Conservation (phyloP, 768 basidiomycete species). For the Tephrocybe sp. region DNA sequence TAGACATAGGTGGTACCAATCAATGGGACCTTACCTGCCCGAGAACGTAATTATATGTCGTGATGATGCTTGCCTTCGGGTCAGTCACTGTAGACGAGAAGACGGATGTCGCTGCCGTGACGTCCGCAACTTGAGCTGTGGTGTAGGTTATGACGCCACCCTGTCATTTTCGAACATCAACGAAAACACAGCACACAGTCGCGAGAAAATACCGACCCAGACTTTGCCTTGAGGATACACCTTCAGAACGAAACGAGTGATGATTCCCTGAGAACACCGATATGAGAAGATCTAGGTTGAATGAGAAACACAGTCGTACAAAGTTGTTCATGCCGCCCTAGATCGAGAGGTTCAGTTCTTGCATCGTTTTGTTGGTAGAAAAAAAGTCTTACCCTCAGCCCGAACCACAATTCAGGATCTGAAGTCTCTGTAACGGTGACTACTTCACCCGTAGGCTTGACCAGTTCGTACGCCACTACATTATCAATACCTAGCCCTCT, state of each 20-base stretch:
- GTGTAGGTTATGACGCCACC: slow-evolving; percentile 43
- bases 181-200: background rate
- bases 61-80: slow-evolving; percentile 49
- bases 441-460: slow-evolving; percentile 50
- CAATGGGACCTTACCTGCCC: slow-evolving; percentile 27
- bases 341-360: background rate
- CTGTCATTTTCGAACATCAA: slow-evolving; percentile 25
- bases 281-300: background rate
- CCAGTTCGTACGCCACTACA: slow-evolving; percentile 53
- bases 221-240: slow-evolving; percentile 53
- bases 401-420: slow-evolving; percentile 39
- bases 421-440: slow-evolving; percentile 30
- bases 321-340: slow-evolving; percentile 68
- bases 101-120: slow-evolving; percentile 34
- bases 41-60: slow-evolving; percentile 38
- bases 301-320: slow-evolving; percentile 14
- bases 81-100: slow-evolving; percentile 42
- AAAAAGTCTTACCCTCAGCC: slow-evolving; percentile 28
- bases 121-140: slow-evolving; percentile 17
- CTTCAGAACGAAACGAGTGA: slow-evolving; percentile 55
- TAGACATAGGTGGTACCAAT: background rate
- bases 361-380: background rate
- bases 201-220: slow-evolving; percentile 43
- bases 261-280: slow-evolving; percentile 40
- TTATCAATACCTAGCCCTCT: slow-evolving; percentile 56